Evolutionary conservation across 2,329 filamentous ascomycete genomes (phyloP), one percentile per base, ranked within the genome.

Genomic region (Hypoxylon sp.): DNA sequence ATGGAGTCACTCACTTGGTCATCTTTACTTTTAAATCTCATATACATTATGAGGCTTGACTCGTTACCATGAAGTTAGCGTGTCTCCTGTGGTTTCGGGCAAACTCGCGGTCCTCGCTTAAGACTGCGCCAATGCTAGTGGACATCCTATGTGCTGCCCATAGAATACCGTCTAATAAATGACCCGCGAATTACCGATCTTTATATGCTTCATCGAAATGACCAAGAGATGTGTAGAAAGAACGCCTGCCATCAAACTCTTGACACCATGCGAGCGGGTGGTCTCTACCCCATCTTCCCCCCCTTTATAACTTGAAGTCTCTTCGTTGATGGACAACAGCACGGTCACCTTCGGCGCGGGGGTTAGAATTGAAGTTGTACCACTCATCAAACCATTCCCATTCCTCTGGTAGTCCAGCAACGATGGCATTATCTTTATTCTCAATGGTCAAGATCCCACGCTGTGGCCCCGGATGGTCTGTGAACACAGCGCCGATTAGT

Each of bases 241-340:
- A 76, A 43, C 79, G 73, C 0, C 77, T 77, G 3, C 77, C 76
- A 2, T 79, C 78, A 39, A 80, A 79, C 29, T 79, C 77, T 60
- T 77, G 76, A 32, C 75, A 79, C 80, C 80, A 82, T 0, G 76
- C 76, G 3, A 82, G 64, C 2, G 80, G 80, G 61, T 82, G 79
- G 55, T 79, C 73, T 1, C 72, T 65, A 2, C 79, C 79, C 77
- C 70, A 79, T 76, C 19, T 57, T 70, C 5, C 79, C 79, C 79
- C 1, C 79, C 80, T 8, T 69, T 12, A 54, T 78, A 82, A n/a
- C n/a, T n/a, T n/a, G n/a, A n/a, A 5, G 70, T 74, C 12, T 62
- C 61, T 69, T 81, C 78, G 47, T 79, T 78, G 25, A 78, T 78
- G 0, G 73, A 69, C 37, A 81, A 58, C n/a, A 82, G 70, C 8